These are phyloP conservation scores for Gremmenia infestans DNA, from an alignment of 2,329 filamentous ascomycete species.

Conservation along the genomic window DNA sequence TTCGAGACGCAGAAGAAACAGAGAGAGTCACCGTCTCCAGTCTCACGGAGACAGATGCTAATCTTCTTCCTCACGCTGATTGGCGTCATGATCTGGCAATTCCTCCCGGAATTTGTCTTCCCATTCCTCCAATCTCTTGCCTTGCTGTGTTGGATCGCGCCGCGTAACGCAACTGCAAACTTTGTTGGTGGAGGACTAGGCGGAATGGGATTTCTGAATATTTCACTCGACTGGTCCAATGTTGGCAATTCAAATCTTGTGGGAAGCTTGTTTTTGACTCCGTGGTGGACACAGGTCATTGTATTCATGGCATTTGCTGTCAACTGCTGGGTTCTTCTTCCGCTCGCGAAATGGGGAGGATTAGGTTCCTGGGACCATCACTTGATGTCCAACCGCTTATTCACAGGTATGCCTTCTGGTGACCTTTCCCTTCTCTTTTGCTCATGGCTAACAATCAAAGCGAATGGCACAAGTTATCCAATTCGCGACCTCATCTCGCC, in stretches of 20 bases:
- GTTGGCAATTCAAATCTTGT: constrained; percentile 41
- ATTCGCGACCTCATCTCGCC: constrained; percentile 32
- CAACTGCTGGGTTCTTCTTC: constrained; percentile 54
- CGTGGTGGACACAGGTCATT: constrained; percentile 55
- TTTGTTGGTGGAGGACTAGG: constrained; percentile 57
- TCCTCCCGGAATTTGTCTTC: constrained; percentile 56
- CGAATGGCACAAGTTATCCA: constrained; percentile 34
- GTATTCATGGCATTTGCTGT: constrained; percentile 50
- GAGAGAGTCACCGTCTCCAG: constrained; percentile 42
- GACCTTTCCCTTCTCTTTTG: background rate
- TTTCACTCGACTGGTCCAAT: constrained; percentile 57
- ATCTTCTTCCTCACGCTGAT: constrained; percentile 51
- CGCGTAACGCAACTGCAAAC: constrained; percentile 51
- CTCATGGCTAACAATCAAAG: constrained; percentile 10
- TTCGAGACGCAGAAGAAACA: constrained; percentile 54
- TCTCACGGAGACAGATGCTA: constrained; percentile 49
- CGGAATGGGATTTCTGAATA: constrained; percentile 56
- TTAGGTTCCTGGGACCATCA: constrained; percentile 47
- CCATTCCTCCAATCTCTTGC: constrained; percentile 55
- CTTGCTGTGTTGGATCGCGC: constrained; percentile 60
- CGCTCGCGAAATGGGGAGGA: constrained; percentile 53
- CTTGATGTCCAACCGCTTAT: constrained; percentile 54
- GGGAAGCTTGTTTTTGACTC: constrained; percentile 48
- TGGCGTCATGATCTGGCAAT: constrained; percentile 55
- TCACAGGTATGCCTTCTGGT: constrained; percentile 37